Evolutionary conservation across 495 filamentous ascomycete genomes (phyloP), one percentile per base, ranked within the genome.

Genomic region (Penicillium samsonianum): DNA sequence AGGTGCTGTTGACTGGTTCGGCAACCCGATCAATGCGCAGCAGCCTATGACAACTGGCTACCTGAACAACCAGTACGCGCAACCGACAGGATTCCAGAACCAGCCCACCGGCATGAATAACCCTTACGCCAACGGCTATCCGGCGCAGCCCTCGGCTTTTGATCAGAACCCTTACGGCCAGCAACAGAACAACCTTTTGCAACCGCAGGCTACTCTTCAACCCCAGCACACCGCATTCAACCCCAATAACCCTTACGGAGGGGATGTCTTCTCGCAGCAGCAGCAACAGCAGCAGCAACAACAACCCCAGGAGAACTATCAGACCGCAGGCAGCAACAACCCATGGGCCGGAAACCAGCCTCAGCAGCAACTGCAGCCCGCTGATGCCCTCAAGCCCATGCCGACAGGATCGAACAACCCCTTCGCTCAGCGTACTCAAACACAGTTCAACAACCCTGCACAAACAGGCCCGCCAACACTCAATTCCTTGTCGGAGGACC

Each of bases 331-430:
- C 28, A 91, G 82, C 65, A 92, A 96, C 74, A 97, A 97, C 71
- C 93, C 93, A 9, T 82, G 79, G 78, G 73, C 78, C 40, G 64
- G 70, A 4, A 71, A 69, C 45, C 80, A 79, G 53, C 65, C 72
- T 49, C 69, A 76, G 53, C 72, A 71, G 50, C n/a, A 30, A 14
- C 16, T 53, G 50, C 50, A 53, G 22, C 50, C 50, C 12, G 65
- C 70, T 5, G 78, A 80, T 57, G 48, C 72, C 30, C 63, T 81
- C 41, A 78, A 78, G 52, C 78, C 79, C 16, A 76, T 82, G 65
- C 73, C 89, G 1, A 97, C 93, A 23, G 93, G 93, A 48, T 97
- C 93, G 0, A 98, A 97, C 76, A 98, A 98, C 63, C 93, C 93
- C 31, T 98, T 98, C 67, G 93, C 93, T 5, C 64, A 73, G 25